These are phyloP conservation scores for Chrysoporthe austroafricana DNA, from an alignment of 2,329 filamentous ascomycete genomes.

Conservation along the genomic window DNA sequence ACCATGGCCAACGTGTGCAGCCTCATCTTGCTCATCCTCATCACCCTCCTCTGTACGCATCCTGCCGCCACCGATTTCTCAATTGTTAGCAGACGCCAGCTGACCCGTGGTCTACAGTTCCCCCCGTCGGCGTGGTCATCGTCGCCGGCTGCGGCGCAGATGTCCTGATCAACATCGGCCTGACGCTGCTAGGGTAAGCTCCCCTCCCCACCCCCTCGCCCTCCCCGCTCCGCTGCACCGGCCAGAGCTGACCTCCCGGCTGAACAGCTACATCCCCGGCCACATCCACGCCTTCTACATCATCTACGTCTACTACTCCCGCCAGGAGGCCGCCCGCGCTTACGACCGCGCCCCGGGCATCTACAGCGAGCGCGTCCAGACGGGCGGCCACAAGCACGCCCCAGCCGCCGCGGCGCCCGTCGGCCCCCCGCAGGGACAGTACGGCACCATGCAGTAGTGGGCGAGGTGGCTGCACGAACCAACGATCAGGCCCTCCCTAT, in stretches of 20 bases:
- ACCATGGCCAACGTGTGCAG: constrained; percentile 25
- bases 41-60: constrained; percentile 26
- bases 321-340: constrained; percentile 63
- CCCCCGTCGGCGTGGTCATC: constrained; percentile 66
- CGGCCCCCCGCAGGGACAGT: constrained; percentile 23
- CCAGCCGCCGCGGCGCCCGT: constrained; percentile 44
- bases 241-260: neutral
- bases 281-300: constrained; percentile 82
- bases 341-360: constrained; percentile 66
- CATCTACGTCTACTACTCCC: constrained; percentile 82
- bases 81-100: constrained; percentile 3
- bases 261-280: constrained; percentile 69
- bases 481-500: neutral
- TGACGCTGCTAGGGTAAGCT: constrained; percentile 66
- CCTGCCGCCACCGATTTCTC: neutral
- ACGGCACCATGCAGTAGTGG: constrained; percentile 23
- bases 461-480: neutral
- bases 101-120: constrained; percentile 50
- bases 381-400: constrained; percentile 68
- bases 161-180: constrained; percentile 67
- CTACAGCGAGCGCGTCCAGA: constrained; percentile 74
- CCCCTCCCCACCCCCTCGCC: neutral
- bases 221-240: neutral
- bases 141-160: constrained; percentile 69
- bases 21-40: constrained; percentile 23